Percentiles rank a stretch among this genome's conserved stretches.
These are phyloP conservation scores for Triticum monococcum DNA, from an alignment of 176 grass and related monocot genomes.

Conservation along the genomic window DNA sequence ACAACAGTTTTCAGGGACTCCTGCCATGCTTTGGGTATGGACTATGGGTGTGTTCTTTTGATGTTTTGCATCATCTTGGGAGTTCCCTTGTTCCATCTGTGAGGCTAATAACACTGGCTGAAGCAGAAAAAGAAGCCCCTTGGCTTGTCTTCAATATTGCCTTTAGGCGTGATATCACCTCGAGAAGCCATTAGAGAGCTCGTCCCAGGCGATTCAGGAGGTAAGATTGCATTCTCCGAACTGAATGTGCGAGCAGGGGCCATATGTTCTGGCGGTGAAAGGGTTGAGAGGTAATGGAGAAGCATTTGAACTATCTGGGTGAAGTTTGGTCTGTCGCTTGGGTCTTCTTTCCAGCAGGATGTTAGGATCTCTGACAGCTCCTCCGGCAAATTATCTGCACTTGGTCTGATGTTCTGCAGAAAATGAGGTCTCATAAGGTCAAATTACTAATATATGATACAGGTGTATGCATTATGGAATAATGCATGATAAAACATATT, in stretches of 20 bases:
- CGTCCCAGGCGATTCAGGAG: conserved; percentile 89
- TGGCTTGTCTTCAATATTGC: conserved; percentile 54
- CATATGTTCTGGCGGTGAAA: conserved; percentile 58
- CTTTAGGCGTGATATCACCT: conserved; percentile 64
- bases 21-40: conserved; percentile 33
- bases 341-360: conserved; percentile 95
- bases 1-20: conserved; percentile 31
- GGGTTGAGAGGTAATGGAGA: conserved; percentile 79
- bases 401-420: conserved; percentile 88
- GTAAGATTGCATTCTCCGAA: conserved; percentile 83
- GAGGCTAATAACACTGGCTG: conserved; percentile 79
- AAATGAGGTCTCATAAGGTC: conserved; percentile 20
- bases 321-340: conserved; percentile 86
- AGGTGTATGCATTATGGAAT: neutral
- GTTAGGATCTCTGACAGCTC: conserved; percentile 77
- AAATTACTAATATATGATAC: conserved; percentile 14
- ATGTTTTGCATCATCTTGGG: conserved; percentile 9
- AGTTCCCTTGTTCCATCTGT: conserved; percentile 13
- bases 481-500: neutral
- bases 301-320: conserved; percentile 96
- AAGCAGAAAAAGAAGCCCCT: conserved; percentile 94
- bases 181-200: conserved; percentile 82
- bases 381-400: conserved; percentile 77
- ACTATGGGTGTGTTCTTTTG: conserved; percentile 21
- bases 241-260: conserved; percentile 57